Conservation (phyloP, 2,329 filamentous ascomycete genomes). For the Lecanicillium sp. region DNA sequence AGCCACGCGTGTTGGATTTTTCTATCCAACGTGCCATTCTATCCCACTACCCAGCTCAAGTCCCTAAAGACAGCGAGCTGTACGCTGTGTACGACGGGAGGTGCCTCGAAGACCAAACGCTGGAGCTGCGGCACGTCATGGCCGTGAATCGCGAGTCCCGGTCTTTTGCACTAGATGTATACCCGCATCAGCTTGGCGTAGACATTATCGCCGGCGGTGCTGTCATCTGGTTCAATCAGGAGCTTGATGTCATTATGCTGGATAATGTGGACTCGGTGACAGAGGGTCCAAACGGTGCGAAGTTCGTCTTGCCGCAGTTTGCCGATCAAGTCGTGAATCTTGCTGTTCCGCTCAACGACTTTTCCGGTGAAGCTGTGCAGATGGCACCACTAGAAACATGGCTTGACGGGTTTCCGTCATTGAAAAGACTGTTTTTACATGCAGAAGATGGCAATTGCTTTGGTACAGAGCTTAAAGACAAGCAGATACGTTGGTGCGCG, state of each 20-base stretch:
- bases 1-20: constrained; percentile 21
- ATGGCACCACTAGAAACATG: constrained; percentile 2
- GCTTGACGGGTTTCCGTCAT: constrained; percentile 1
- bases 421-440: constrained; percentile 20
- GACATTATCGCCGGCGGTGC: constrained; percentile 14
- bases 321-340: constrained; percentile 21
- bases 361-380: background rate
- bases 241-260: constrained; percentile 22
- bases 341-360: constrained; percentile 12
- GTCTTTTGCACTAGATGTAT: constrained; percentile 18
- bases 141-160: constrained; percentile 28
- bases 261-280: constrained; percentile 5
- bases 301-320: constrained; percentile 18
- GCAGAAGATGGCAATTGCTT: constrained; percentile 1
- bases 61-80: constrained; percentile 6
- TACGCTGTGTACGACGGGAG: constrained; percentile 14
- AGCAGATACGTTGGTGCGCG: constrained; percentile 21
- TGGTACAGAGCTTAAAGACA: constrained; percentile 3
- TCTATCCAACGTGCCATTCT: constrained; percentile 10
- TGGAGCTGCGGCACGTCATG: constrained; percentile 19
- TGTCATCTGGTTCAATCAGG: constrained; percentile 20
- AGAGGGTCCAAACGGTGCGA: background rate
- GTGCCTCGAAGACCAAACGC: constrained; percentile 20
- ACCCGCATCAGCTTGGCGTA: constrained; percentile 24
- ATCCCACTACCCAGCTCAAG: background rate